A percentile compares a stretch with the other conserved stretches of the same genome.
These are phyloP conservation scores for Penicillium sp. DNA, from an alignment of 2,329 filamentous ascomycete genomes.

Conservation along the genomic window DNA sequence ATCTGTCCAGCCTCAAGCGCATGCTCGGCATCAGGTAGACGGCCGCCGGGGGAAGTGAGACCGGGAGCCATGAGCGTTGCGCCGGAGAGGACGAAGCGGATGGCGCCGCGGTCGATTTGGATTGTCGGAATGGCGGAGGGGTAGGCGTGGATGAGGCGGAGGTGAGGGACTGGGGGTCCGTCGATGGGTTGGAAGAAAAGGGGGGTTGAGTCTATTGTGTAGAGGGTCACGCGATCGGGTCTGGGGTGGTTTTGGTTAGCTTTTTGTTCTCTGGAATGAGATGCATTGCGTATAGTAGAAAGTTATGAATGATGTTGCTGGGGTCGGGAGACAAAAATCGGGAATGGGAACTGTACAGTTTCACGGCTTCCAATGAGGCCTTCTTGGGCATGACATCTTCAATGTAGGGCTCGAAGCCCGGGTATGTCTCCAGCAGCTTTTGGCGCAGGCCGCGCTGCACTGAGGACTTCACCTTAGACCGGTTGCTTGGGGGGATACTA, in stretches of 20 bases:
- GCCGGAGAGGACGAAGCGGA: constrained; percentile 90
- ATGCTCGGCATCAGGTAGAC: constrained; percentile 62
- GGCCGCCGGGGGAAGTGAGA: constrained; percentile 76
- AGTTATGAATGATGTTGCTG: background rate
- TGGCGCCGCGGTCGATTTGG: constrained; percentile 90
- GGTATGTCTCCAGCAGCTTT: constrained; percentile 80
- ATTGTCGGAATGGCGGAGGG: constrained; percentile 78
- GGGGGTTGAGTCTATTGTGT: constrained; percentile 72
- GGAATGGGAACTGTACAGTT: constrained; percentile 57
- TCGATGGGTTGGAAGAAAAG: constrained; percentile 89
- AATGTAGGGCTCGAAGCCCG: constrained; percentile 79
- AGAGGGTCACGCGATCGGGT: constrained; percentile 84
- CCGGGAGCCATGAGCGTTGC: constrained; percentile 96
- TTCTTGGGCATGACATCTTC: constrained; percentile 97
- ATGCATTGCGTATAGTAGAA: background rate
- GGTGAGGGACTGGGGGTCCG: constrained; percentile 77
- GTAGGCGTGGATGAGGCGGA: constrained; percentile 85
- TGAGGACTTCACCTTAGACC: constrained; percentile 96
- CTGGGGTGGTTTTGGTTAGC: constrained; percentile 32
- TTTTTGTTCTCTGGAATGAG: background rate
- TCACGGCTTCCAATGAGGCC: constrained; percentile 81
- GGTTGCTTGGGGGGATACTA: constrained; percentile 73
- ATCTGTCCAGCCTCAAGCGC: constrained; percentile 78
- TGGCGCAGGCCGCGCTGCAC: constrained; percentile 82
- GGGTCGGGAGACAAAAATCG: background rate